These are phyloP conservation scores for Phytophthora boehmeriae DNA, from an alignment of 352 stramenopile genomes.

Conservation along the genomic window DNA sequence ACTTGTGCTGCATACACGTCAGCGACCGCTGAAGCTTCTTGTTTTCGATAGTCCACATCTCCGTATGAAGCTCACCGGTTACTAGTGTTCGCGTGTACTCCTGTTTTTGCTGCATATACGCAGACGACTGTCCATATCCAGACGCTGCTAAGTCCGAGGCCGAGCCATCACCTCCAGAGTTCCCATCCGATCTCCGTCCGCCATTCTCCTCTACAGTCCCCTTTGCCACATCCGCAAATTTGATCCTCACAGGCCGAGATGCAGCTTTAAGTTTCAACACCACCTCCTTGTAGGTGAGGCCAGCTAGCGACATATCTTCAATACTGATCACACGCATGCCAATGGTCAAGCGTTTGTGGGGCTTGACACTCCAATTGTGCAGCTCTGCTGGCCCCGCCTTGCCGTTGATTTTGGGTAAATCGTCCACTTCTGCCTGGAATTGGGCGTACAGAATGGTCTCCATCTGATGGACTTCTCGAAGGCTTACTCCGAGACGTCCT, in stretches of 20 bases:
- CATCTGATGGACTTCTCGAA: conserved; percentile 77
- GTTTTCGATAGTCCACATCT: conserved; percentile 88
- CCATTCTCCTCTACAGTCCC: conserved; percentile 75
- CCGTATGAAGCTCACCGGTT: conserved; percentile 79
- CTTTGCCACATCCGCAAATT: conserved; percentile 83
- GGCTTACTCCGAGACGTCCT: conserved; percentile 78
- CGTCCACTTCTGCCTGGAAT: conserved; percentile 90
- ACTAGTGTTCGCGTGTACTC: conserved; percentile 84
- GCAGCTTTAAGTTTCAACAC: conserved; percentile 79
- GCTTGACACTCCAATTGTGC: conserved; percentile 91
- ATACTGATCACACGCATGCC: conserved; percentile 87
- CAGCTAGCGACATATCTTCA: conserved; percentile 67
- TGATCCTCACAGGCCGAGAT: conserved; percentile 73
- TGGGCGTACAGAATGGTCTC: conserved; percentile 81
- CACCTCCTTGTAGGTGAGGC: conserved; percentile 84
- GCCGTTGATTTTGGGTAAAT: conserved; percentile 86
- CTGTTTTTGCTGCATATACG: conserved; percentile 80
- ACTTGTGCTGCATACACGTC: conserved; percentile 67
- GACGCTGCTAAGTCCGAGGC: conserved; percentile 11
- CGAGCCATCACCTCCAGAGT: conserved; percentile 16
- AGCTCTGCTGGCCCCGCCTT: conserved; percentile 85
- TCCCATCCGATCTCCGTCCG: conserved; percentile 50
- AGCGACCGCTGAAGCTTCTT: conserved; percentile 76
- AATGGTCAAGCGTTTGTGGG: conserved; percentile 78
- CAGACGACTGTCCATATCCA: conserved; percentile 48